These are phyloP conservation scores for Stagonosporopsis rhizophila DNA, from an alignment of 2,329 filamentous ascomycete species.

Conservation along the genomic window DNA sequence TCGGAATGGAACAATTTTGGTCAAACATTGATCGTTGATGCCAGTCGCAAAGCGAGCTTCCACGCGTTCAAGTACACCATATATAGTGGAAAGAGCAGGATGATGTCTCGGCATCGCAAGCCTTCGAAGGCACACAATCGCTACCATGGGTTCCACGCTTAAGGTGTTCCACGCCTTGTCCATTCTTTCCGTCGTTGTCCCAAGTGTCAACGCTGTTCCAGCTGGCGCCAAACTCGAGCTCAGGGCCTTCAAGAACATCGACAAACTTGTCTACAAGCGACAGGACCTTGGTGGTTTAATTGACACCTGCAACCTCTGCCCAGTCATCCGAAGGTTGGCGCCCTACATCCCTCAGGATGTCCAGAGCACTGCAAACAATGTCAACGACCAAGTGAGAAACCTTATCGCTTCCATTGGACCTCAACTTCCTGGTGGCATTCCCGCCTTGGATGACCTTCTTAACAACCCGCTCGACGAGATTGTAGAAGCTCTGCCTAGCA, in stretches of 20 bases:
- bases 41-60: neutral
- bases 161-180: conserved; percentile 20
- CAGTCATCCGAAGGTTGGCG: conserved; percentile 17
- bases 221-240: conserved; percentile 15
- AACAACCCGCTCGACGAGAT: neutral
- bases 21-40: conserved; percentile 3
- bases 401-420: conserved; percentile 18
- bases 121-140: conserved; percentile 18
- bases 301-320: conserved; percentile 23
- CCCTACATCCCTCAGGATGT: conserved; percentile 15
- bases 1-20: conserved; percentile 10
- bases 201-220: conserved; percentile 12
- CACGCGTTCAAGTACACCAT: neutral
- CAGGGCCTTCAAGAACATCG: conserved; percentile 13
- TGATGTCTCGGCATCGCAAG: conserved; percentile 16
- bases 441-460: conserved; percentile 14
- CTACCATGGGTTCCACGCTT: conserved; percentile 18
- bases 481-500: neutral
- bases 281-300: conserved; percentile 11
- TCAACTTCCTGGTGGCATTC: conserved; percentile 15
- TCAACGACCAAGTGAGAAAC: conserved; percentile 20
- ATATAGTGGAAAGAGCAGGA: conserved; percentile 17
- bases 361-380: conserved; percentile 15
- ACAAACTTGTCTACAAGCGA: conserved; percentile 17
- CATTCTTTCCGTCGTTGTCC: conserved; percentile 15